phyloP scores from a whole-genome alignment of 2,329 filamentous ascomycete species.

The Trichoderma sp. region DNA sequence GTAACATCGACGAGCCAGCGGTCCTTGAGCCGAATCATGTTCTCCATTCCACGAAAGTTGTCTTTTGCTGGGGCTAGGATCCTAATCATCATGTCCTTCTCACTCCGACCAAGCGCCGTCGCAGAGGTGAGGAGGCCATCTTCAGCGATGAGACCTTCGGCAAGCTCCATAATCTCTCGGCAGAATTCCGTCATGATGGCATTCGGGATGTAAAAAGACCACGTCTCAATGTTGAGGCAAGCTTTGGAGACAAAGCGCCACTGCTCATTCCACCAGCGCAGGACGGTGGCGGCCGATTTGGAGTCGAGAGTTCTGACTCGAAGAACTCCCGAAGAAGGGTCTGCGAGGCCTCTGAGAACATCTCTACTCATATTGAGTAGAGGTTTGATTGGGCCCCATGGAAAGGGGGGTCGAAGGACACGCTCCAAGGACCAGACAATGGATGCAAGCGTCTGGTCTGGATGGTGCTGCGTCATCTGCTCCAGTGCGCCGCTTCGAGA shows the following conservation, averaged over 20 bases:
- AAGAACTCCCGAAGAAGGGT: slow-evolving; percentile 54
- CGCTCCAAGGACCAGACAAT: slow-evolving; percentile 44
- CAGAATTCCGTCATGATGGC: slow-evolving; percentile 85
- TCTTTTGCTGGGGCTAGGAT: slow-evolving; percentile 41
- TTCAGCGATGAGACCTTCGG: slow-evolving; percentile 78
- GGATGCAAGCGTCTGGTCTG: slow-evolving; percentile 40
- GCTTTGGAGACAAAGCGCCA: slow-evolving; percentile 81
- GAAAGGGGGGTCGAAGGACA: slow-evolving; percentile 35
- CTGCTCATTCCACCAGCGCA: slow-evolving; percentile 77
- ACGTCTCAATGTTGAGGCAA: slow-evolving; percentile 78
- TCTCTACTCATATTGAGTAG: slow-evolving; percentile 57
- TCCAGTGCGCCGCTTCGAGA: slow-evolving; percentile 42
- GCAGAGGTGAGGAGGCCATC: slow-evolving; percentile 80
- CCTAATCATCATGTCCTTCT: slow-evolving; percentile 39
- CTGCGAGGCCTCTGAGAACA: slow-evolving; percentile 55
- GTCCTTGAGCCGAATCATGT: slow-evolving; percentile 88
- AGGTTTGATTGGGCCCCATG: slow-evolving; percentile 57
- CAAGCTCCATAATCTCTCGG: slow-evolving; percentile 91
- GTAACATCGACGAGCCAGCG: slow-evolving; percentile 79
- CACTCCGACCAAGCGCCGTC: slow-evolving; percentile 34
- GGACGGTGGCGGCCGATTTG: slow-evolving; percentile 63
- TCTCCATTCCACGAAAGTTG: slow-evolving; percentile 67
- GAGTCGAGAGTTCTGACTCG: slow-evolving; percentile 54
- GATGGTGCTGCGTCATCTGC: slow-evolving; percentile 40
- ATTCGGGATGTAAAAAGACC: slow-evolving; percentile 76